These are phyloP conservation scores for Elaeis oleifera DNA, from an alignment of 202 grass and related monocot genomes.

Conservation along the genomic window DNA sequence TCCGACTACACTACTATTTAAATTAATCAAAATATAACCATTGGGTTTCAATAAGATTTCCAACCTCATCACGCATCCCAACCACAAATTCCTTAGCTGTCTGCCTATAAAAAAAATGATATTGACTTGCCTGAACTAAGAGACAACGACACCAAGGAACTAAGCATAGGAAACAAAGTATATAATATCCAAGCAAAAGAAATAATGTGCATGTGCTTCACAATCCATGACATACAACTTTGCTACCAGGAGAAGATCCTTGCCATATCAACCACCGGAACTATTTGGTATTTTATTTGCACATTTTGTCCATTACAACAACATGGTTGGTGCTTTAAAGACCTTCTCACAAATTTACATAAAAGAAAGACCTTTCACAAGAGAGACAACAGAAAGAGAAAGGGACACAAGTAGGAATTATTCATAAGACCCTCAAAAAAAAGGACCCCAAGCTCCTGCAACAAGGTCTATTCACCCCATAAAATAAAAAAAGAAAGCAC, in stretches of 20 bases:
- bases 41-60: background rate
- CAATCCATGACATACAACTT: no score
- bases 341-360: background rate
- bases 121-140: background rate
- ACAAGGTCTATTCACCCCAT: background rate
- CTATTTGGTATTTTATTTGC: no score
- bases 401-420: background rate
- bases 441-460: background rate
- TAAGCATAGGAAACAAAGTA: no score
- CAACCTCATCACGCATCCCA: conserved; percentile 1
- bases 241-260: no score
- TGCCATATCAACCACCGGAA: no score
- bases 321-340: no score
- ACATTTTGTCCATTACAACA: no score
- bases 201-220: no score
- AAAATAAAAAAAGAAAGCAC: background rate
- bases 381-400: background rate
- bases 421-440: background rate
- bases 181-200: no score
- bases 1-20: no score
- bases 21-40: no score
- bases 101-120: background rate
- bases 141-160: no score
- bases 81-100: background rate
- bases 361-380: background rate